These are phyloP conservation scores for Cladosporium austrohemisphaericum DNA, from an alignment of 2,329 filamentous ascomycete species.

Conservation along the genomic window DNA sequence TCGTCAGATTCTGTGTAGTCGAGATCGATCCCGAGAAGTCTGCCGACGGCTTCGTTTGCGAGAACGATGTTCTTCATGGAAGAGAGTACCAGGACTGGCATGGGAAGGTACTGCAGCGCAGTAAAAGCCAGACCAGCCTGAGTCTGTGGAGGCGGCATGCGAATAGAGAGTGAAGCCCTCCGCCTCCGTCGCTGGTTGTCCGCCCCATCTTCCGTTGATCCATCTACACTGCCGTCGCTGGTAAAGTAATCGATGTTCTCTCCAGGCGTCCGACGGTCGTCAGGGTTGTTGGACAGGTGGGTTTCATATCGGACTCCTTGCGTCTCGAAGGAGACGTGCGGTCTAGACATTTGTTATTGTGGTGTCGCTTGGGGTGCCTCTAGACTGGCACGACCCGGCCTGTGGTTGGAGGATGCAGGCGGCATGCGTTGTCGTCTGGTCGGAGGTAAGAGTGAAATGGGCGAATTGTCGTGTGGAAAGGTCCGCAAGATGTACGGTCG, in stretches of 20 bases:
- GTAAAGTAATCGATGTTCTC: constrained; percentile 29
- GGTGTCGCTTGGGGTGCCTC: background rate
- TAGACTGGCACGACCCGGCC: background rate
- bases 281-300: background rate
- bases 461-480: too few relatives aligned
- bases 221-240: constrained; percentile 25
- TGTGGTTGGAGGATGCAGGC: background rate
- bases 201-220: constrained; percentile 17
- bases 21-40: constrained; percentile 59
- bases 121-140: constrained; percentile 53
- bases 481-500: too few relatives aligned
- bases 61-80: constrained; percentile 66
- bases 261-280: background rate
- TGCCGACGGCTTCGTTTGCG: constrained; percentile 72
- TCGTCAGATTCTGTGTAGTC: constrained; percentile 13
- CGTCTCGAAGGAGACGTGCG: constrained; percentile 15
- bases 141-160: constrained; percentile 30
- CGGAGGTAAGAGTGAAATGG: too few relatives aligned
- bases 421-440: background rate
- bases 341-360: constrained; percentile 4
- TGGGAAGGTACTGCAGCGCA: constrained; percentile 69
- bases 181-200: constrained; percentile 18
- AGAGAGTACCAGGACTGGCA: constrained; percentile 67
- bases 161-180: constrained; percentile 30
- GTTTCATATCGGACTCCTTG: constrained; percentile 4